These are phyloP conservation scores for Colletotrichum lindemuthianum DNA, from an alignment of 2,329 filamentous ascomycete species.

Conservation along the genomic window DNA sequence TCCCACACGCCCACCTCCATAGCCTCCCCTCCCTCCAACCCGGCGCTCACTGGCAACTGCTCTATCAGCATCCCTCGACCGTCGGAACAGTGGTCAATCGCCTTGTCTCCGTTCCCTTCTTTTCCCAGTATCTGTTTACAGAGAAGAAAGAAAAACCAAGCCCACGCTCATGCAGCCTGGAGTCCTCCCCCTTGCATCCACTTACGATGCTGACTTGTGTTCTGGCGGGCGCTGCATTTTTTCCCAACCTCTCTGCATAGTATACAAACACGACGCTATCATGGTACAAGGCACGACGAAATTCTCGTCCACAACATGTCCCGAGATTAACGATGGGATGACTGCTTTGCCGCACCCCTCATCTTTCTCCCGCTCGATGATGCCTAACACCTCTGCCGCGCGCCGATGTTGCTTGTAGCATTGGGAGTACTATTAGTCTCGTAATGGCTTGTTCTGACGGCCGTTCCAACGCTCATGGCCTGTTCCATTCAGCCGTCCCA, in stretches of 20 bases:
- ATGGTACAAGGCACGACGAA: slow-evolving; percentile 1
- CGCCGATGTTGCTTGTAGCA: no score
- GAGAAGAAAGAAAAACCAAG: background rate
- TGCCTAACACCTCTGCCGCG: slow-evolving; percentile 8
- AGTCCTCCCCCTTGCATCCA: slow-evolving; percentile 17
- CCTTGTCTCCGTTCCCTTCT: no score
- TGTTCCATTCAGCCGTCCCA: background rate
- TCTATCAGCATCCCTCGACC: background rate
- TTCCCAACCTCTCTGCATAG: background rate
- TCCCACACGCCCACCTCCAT: slow-evolving; percentile 15
- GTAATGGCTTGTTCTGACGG: background rate
- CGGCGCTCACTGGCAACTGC: background rate
- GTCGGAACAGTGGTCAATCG: no score
- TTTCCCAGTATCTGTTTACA: no score
- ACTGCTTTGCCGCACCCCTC: slow-evolving; percentile 2
- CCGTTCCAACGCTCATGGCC: slow-evolving; percentile 5
- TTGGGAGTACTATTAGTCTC: no score
- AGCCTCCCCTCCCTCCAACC: background rate
- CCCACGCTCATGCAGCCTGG: slow-evolving; percentile 10
- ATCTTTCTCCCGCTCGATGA: background rate
- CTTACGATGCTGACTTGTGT: slow-evolving; percentile 12
- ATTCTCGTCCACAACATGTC: slow-evolving; percentile 1
- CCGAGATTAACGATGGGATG: slow-evolving; percentile 19
- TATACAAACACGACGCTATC: background rate
- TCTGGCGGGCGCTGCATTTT: background rate